Percentiles rank a stretch among this genome's conserved stretches.
Evolutionary conservation across 768 basidiomycete genomes (phyloP).

Genomic region (Pisolithus microcarpus): DNA sequence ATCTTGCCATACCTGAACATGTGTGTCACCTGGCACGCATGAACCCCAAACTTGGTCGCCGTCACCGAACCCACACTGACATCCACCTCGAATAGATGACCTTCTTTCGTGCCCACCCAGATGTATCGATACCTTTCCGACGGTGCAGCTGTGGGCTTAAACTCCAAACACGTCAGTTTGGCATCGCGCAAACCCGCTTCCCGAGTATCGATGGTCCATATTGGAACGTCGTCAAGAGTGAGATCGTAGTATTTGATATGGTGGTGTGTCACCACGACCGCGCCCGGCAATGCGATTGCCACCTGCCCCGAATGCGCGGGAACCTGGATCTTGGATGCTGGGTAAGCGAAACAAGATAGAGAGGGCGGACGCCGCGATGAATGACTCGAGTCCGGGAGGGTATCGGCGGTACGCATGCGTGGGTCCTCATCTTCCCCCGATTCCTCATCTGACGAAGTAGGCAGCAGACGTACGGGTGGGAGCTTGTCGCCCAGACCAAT

Average conservation of each 20-base stretch:
- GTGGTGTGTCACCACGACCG: slow-evolving; percentile 52
- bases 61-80: slow-evolving; percentile 50
- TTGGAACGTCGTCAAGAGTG: slow-evolving; percentile 37
- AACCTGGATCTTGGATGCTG: slow-evolving; percentile 47
- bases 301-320: slow-evolving; percentile 48
- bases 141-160: slow-evolving; percentile 45
- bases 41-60: slow-evolving; percentile 53
- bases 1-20: slow-evolving; percentile 65
- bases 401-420: slow-evolving; percentile 38
- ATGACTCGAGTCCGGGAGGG: slow-evolving; percentile 60
- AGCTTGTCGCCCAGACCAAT: slow-evolving; percentile 66
- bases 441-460: slow-evolving; percentile 42
- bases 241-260: slow-evolving; percentile 62
- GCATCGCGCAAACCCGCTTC: slow-evolving; percentile 58
- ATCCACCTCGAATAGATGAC: slow-evolving; percentile 80
- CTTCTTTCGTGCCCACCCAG: slow-evolving; percentile 91
- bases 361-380: slow-evolving; percentile 52
- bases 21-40: slow-evolving; percentile 57
- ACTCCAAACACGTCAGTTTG: slow-evolving; percentile 72
- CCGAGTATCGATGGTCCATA: slow-evolving; percentile 52
- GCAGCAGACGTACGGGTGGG: slow-evolving; percentile 49
- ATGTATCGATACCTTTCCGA: slow-evolving; percentile 53
- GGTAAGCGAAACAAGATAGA: slow-evolving; percentile 25
- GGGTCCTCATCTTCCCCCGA: slow-evolving; percentile 57
- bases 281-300: slow-evolving; percentile 48